phyloP scores from a whole-genome alignment of 805 yeast species.

The Candida insectalens region DNA sequence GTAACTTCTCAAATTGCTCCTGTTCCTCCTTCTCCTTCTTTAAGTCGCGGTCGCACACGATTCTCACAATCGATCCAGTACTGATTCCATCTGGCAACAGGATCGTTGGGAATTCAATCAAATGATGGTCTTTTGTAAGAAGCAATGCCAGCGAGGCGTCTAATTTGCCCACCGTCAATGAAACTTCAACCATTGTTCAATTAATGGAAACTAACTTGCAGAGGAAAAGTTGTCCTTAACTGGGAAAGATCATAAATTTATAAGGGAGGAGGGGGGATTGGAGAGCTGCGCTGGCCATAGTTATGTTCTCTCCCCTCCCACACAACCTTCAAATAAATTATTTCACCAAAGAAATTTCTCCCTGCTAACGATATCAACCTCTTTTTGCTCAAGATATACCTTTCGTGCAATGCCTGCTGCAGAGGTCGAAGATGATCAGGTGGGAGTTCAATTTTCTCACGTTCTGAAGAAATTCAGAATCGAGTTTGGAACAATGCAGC shows the following conservation, averaged over 20 bases:
- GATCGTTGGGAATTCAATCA: slow-evolving; percentile 95
- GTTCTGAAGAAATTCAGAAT: slow-evolving; percentile 25
- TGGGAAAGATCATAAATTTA: too few species aligned
- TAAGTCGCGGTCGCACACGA: slow-evolving; percentile 71
- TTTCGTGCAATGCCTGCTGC: too few species aligned
- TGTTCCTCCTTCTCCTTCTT: slow-evolving; percentile 55
- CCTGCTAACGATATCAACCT: too few species aligned
- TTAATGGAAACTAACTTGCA: neutral
- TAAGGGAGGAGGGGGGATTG: too few species aligned
- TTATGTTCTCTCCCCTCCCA: too few species aligned
- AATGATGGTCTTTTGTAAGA: slow-evolving; percentile 80
- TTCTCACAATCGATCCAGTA: slow-evolving; percentile 87
- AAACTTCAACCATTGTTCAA: slow-evolving; percentile 67
- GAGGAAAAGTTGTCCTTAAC: too few species aligned
- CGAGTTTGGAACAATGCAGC: slow-evolving; percentile 13
- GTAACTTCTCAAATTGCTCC: slow-evolving; percentile 50
- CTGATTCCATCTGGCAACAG: slow-evolving; percentile 80
- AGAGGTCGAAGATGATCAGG: slow-evolving; percentile 13
- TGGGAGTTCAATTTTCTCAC: slow-evolving; percentile 27
- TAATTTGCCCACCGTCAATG: slow-evolving; percentile 88
- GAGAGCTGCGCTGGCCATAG: too few species aligned
- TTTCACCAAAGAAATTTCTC: too few species aligned
- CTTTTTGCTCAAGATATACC: too few species aligned
- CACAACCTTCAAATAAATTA: too few species aligned
- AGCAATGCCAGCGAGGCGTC: slow-evolving; percentile 92